Conservation (phyloP, 2,329 filamentous ascomycete species). For the Parastagonospora nodorum region DNA sequence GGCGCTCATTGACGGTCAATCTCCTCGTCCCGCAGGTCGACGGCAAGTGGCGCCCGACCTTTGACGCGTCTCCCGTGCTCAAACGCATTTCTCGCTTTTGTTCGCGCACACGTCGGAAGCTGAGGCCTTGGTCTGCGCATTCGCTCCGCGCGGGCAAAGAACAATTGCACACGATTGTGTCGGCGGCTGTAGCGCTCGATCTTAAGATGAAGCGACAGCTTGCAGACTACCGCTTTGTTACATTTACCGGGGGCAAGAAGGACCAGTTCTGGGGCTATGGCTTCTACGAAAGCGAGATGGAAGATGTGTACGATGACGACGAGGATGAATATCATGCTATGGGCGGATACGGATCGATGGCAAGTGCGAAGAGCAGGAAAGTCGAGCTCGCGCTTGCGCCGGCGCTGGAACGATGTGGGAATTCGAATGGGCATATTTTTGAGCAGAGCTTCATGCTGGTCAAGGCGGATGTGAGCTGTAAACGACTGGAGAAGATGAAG, state of each 20-base stretch:
- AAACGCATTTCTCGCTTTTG: conserved; percentile 42
- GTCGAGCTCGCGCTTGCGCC: conserved; percentile 45
- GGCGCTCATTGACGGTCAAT: conserved; percentile 43
- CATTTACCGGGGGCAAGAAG: conserved; percentile 40
- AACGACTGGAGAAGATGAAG: conserved; percentile 31
- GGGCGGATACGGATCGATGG: conserved; percentile 15
- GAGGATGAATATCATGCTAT: conserved; percentile 13
- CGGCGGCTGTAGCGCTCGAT: conserved; percentile 43
- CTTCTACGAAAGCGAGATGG: conserved; percentile 46
- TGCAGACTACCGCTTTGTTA: conserved; percentile 46
- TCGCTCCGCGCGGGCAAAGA: conserved; percentile 39
- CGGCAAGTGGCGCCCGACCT: conserved; percentile 43
- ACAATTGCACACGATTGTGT: conserved; percentile 40
- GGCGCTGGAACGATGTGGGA: conserved; percentile 45
- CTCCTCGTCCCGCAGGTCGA: conserved; percentile 45
- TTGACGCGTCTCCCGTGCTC: conserved; percentile 40
- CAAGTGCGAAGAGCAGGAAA: conserved; percentile 21
- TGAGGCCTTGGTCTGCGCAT: conserved; percentile 39
- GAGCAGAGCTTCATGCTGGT: conserved; percentile 45
- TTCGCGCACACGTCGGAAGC: conserved; percentile 32
- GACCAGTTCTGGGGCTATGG: conserved; percentile 42
- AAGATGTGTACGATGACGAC: conserved; percentile 40
- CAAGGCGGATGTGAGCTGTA: conserved; percentile 46
- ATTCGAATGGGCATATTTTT: conserved; percentile 45
- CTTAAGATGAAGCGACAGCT: conserved; percentile 45